These are phyloP conservation scores for Proliferodiscus dingleyae DNA, from an alignment of 2,329 filamentous ascomycete species.

Conservation along the genomic window DNA sequence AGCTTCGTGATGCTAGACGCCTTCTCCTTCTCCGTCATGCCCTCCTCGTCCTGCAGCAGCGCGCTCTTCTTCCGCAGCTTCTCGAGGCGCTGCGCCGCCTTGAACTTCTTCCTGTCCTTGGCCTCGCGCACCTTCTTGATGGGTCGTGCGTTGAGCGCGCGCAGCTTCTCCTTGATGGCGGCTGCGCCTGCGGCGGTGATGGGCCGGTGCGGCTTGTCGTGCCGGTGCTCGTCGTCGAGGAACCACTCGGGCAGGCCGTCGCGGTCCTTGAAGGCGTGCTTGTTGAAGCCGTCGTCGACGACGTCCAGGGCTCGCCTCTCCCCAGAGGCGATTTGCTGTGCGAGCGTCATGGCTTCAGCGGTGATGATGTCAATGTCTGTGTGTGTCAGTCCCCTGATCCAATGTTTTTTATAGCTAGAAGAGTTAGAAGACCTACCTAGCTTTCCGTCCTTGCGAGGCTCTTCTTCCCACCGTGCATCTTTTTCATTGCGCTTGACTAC, in stretches of 20 bases:
- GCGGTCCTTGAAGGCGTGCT: slow-evolving; percentile 80
- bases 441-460: slow-evolving; percentile 57
- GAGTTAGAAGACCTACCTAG: slow-evolving; percentile 41
- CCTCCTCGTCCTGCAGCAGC: slow-evolving; percentile 80
- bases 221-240: slow-evolving; percentile 80
- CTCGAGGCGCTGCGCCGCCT: slow-evolving; percentile 83
- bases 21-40: slow-evolving; percentile 95
- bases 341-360: slow-evolving; percentile 97
- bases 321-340: slow-evolving; percentile 84
- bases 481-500: slow-evolving; percentile 50
- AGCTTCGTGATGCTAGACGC: slow-evolving; percentile 76
- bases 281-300: slow-evolving; percentile 90
- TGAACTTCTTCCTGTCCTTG: slow-evolving; percentile 94
- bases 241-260: slow-evolving; percentile 98
- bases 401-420: neutral
- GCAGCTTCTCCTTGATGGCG: slow-evolving; percentile 91
- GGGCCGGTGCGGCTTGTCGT: slow-evolving; percentile 82
- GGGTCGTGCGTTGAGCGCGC: slow-evolving; percentile 87
- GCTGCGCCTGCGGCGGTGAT: slow-evolving; percentile 83
- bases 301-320: slow-evolving; percentile 75
- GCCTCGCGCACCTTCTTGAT: slow-evolving; percentile 99
- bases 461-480: slow-evolving; percentile 62
- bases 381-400: slow-evolving; percentile 25
- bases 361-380: slow-evolving; percentile 96
- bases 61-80: slow-evolving; percentile 98